Evolutionary conservation across 441 rosid species (phyloP).

Genomic region (Macaranga tanarius): DNA sequence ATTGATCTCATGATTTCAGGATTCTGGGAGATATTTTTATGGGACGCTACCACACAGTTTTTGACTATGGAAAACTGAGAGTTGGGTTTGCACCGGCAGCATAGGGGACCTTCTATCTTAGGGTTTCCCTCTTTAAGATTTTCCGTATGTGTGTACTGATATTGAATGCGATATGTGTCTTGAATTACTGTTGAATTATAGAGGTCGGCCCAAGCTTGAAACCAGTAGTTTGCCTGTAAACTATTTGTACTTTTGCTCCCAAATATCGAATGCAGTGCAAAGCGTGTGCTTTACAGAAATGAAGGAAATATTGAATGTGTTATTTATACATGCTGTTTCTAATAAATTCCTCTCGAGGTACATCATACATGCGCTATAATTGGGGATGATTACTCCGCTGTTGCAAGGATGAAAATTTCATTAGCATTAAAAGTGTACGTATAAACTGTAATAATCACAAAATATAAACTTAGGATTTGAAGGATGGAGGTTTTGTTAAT

Average conservation of each 20-base stretch:
- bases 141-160: not conserved
- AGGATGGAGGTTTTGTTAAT: no score
- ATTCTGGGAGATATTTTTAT: constrained; percentile 78
- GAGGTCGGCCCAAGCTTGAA: constrained; percentile 4
- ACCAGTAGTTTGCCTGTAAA: constrained; percentile 16
- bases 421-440: no score
- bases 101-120: constrained; percentile 5
- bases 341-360: no score
- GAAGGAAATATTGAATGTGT: not conserved
- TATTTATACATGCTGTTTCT: not conserved
- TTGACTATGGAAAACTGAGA: constrained; percentile 68
- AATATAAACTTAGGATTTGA: no score
- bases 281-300: not conserved
- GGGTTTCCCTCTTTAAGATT: not conserved
- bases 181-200: constrained; percentile 6
- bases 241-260: no score
- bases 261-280: not conserved
- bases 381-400: not conserved
- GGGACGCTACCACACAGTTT: constrained; percentile 83
- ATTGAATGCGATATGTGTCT: not conserved
- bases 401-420: not conserved
- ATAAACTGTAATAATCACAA: no score
- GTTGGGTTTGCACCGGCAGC: constrained; percentile 81
- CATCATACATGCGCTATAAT: not conserved
- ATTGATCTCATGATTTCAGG: constrained; percentile 38